Evolutionary conservation across 345 rosid genomes (phyloP).

Genomic region (Dovyalis caffra): DNA sequence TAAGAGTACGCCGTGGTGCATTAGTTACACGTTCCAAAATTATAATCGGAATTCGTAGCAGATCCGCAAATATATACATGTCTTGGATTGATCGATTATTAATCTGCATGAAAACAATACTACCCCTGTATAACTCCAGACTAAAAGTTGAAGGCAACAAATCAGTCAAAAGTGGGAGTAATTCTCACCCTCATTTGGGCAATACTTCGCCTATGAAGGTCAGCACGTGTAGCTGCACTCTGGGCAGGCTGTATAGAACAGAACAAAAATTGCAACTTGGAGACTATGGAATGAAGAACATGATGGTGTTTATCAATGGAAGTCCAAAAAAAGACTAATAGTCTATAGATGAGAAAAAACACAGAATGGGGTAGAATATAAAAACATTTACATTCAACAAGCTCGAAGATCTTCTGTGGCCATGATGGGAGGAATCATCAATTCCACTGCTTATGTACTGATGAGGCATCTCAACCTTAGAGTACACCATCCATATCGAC

Average conservation of each 20-base stretch:
- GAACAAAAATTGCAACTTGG: constrained; percentile 3
- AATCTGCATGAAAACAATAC: constrained; percentile 55
- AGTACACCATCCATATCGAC: constrained; percentile 98
- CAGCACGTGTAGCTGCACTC: constrained; percentile 81
- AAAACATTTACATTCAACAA: constrained; percentile 63
- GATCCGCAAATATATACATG: constrained; percentile 86
- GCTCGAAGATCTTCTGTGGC: constrained; percentile 58
- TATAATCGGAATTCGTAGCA: constrained; percentile 72
- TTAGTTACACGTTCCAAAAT: constrained; percentile 79
- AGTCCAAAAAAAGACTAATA: constrained; percentile 17
- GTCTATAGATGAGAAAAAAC: background rate
- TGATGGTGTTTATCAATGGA: constrained; percentile 3
- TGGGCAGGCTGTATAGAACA: constrained; percentile 65
- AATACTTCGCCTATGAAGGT: constrained; percentile 90
- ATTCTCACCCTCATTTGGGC: constrained; percentile 88
- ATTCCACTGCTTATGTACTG: constrained; percentile 72
- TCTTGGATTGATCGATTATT: constrained; percentile 87
- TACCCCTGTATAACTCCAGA: constrained; percentile 7
- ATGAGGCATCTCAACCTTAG: constrained; percentile 95
- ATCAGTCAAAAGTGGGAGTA: constrained; percentile 8
- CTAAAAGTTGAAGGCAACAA: constrained; percentile 3
- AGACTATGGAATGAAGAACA: constrained; percentile 15
- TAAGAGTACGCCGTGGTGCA: constrained; percentile 77
- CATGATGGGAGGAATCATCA: constrained; percentile 59
- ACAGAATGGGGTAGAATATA: background rate